Percentiles rank a stretch among this genome's conserved stretches.
Conservation (phyloP, 1,284 basidiomycete genomes). For the Cryptococcus sp. region DNA sequence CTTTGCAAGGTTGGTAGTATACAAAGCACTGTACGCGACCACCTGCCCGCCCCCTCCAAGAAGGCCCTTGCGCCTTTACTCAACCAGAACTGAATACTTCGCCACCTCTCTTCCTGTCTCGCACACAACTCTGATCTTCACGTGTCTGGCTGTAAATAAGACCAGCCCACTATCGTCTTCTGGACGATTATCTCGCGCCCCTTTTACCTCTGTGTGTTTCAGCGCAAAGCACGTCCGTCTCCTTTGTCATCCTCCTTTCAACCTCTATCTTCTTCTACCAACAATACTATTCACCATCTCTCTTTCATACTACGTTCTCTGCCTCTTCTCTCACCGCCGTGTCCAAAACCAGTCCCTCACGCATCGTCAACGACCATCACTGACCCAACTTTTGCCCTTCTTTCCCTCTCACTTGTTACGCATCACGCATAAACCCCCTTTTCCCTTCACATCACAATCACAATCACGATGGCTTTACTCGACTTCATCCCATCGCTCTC, state of each 20-base stretch:
- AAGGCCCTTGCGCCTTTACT: too few species aligned
- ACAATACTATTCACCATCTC: too few species aligned
- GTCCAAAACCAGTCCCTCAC: background rate
- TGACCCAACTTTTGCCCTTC: background rate
- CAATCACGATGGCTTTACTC: conserved; percentile 59
- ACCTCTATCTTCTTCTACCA: too few species aligned
- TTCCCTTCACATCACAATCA: conserved; percentile 1
- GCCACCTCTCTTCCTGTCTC: background rate
- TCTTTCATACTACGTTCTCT: too few species aligned
- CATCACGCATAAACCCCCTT: conserved; percentile 9
- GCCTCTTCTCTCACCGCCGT: background rate
- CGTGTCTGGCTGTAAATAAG: background rate
- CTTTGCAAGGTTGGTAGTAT: too few species aligned
- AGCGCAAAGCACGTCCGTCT: background rate
- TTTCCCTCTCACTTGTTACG: background rate
- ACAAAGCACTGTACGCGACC: too few species aligned
- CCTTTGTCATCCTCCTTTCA: background rate
- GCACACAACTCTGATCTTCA: background rate
- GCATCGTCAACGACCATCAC: background rate
- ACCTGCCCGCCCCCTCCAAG: too few species aligned
- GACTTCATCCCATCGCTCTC: conserved; percentile 64
- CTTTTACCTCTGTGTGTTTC: too few species aligned
- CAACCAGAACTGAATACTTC: background rate
- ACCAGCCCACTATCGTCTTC: background rate
- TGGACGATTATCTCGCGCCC: background rate